Evolutionary conservation across 208 protist species (phyloP), one percentile per base, ranked within the genome.

Genomic region (Borovskyia barvae): DNA sequence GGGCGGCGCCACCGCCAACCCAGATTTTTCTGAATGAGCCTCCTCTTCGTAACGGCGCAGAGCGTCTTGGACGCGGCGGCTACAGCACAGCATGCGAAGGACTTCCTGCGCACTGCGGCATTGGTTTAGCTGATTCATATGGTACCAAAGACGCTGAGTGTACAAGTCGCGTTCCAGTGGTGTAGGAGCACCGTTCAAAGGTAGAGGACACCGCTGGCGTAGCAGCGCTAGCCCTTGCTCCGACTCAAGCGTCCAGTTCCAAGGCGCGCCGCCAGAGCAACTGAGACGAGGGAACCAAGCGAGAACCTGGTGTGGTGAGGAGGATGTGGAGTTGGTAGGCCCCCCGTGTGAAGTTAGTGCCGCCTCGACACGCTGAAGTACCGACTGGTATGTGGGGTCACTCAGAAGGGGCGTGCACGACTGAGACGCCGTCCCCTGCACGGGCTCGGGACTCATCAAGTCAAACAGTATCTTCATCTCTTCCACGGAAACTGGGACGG

Each of bases 121-220:
- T 2, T 72, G 55, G 32, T 92, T 91, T 36, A 82, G 56, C 57
- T 84, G 80, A 47, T 95, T 95, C 41, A 90, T 32, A 41, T 74
- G 56, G 40, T 87, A 90, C 50, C 85, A 73, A 19, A 95, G 50
- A 33, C 71, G 51, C 50, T 95, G 86, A 5, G 50, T 59, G 22
- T 85, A 77, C 19, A 92, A 20, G 47, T 95, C 90, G 3, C 90
- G 81, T 61, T 93, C 86, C 20, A 95, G 82, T 17, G 87, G 84
- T 1, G 90, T 95, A 3, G 81, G 84, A 19, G 77, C 73, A 19
- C 86, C 90, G 59, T 88, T 89, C 0, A 56, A 58, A 3, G 90
- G 90, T 32, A 87, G 79, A n/a, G 85, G 76, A 49, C 76, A 82
- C 17, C 68, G 42, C 32, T 46, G 47, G 2, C 76, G 72, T 24